Evolutionary conservation across 2,329 filamentous ascomycete species (phyloP), one percentile per base, ranked within the genome.

Genomic region (Botrytis porri): DNA sequence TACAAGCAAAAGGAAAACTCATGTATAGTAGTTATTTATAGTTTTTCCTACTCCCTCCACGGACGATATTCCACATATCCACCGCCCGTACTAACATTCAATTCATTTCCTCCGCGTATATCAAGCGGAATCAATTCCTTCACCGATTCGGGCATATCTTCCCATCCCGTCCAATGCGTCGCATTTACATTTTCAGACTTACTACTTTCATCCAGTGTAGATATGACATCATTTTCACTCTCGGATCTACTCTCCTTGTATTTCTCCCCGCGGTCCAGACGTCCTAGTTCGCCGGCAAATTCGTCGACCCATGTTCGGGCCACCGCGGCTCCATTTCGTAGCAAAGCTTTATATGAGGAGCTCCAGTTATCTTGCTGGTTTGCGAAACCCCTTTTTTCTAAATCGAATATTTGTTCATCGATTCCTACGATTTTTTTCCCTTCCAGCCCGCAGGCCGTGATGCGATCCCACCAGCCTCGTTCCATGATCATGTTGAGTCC

Each of bases 371-470:
- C 29, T 35, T 25, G 22, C 29, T 16, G 6, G 25, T 32, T 6
- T 8, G 22, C 10, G 9, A 10, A 57, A 29, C 2, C n/a, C 14
- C 14, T 14, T 3, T 2, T 51, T 16, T 45, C 25, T 4, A 7
- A 9, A 2, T 25, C n/a, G 2, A 6, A 14, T 1, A 63, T 1
- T n/a, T 51, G 14, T 41, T 73, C 61, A 25, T 43, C 60, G 73
- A 97, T 86, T 80, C 89, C 95, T n/a, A 93, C 97, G 70, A 93
- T 91, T 74, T 87, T 85, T 83, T 92, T 93, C 37, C 92, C 95
- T 75, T 91, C 89, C 57, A 98, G 82, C 0, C 96, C 96, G 84
- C 95, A 98, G 22, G 94, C 92, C n/a, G 95, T 90, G 81, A 98
- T 97, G 75, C 95, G 87, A 37, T 87, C 84, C 79, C 88, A 91